Evolutionary conservation across 2,329 filamentous ascomycete species (phyloP).

Genomic region (Arthrobotrys conoides): DNA sequence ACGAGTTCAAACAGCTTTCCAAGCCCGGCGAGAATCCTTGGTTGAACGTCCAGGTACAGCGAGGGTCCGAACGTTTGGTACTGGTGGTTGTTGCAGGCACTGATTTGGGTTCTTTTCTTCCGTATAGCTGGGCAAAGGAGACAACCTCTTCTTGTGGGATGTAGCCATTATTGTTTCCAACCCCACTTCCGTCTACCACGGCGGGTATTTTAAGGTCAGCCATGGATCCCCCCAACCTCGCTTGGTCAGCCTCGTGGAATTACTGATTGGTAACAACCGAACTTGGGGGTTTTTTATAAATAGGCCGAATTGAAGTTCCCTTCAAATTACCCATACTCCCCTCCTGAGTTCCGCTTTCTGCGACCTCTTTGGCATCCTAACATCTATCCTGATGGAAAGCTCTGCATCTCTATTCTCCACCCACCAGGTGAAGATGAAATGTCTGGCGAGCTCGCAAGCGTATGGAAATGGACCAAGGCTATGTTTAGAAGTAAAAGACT

Average conservation of each 20-base stretch:
- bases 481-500: conserved; percentile 6
- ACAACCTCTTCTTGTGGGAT: conserved; percentile 89
- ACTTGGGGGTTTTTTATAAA: background rate
- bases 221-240: conserved; percentile 31
- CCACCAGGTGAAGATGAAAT: conserved; percentile 90
- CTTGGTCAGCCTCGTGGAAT: background rate
- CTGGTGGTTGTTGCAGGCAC: background rate
- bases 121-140: conserved; percentile 76
- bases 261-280: conserved; percentile 13
- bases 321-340: conserved; percentile 87
- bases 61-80: conserved; percentile 20
- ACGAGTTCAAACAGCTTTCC: conserved; percentile 83
- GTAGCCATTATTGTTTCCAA: conserved; percentile 93
- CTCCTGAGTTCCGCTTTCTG: conserved; percentile 88
- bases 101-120: conserved; percentile 11
- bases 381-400: conserved; percentile 87
- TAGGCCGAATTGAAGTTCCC: conserved; percentile 88
- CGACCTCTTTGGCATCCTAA: conserved; percentile 90
- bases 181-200: conserved; percentile 89
- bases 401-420: conserved; percentile 98
- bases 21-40: conserved; percentile 81
- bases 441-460: conserved; percentile 86
- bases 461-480: conserved; percentile 35
- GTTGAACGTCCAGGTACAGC: conserved; percentile 85
- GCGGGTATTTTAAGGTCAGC: conserved; percentile 84